phyloP scores from a whole-genome alignment of 768 basidiomycete genomes.

The Nidularia sp. region DNA sequence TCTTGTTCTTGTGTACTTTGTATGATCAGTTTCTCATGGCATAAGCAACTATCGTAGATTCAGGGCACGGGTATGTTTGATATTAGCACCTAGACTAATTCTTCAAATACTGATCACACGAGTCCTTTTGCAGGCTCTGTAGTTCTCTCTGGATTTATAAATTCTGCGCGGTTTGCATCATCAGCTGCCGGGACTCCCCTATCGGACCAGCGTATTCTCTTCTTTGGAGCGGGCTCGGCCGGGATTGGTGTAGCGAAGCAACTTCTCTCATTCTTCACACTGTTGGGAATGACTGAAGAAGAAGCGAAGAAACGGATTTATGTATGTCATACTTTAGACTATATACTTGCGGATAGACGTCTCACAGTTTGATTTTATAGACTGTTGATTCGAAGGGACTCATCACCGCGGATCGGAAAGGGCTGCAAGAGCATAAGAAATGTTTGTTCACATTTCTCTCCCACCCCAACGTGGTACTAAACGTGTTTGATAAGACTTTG shows the following conservation, averaged over 20 bases:
- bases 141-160: conserved; percentile 70
- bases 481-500: conserved; percentile 57
- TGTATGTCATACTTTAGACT: conserved; percentile 29
- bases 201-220: conserved; percentile 75
- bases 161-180: conserved; percentile 62
- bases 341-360: background rate
- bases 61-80: conserved; percentile 53
- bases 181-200: conserved; percentile 51
- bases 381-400: conserved; percentile 78
- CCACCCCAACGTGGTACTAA: conserved; percentile 24
- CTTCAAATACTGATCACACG: conserved; percentile 2
- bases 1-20: conserved; percentile 6
- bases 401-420: conserved; percentile 64
- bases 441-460: conserved; percentile 30
- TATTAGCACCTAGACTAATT: background rate
- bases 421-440: conserved; percentile 71
- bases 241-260: conserved; percentile 90
- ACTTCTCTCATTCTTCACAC: conserved; percentile 75
- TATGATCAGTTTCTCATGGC: background rate
- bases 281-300: conserved; percentile 59
- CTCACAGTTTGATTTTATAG: conserved; percentile 21
- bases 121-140: conserved; percentile 47
- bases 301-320: conserved; percentile 68
- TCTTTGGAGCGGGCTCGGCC: conserved; percentile 88
- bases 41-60: conserved; percentile 31